These are phyloP conservation scores for Spinacia oleracea DNA, from an alignment of 179 eudicot genomes.

Conservation along the genomic window DNA sequence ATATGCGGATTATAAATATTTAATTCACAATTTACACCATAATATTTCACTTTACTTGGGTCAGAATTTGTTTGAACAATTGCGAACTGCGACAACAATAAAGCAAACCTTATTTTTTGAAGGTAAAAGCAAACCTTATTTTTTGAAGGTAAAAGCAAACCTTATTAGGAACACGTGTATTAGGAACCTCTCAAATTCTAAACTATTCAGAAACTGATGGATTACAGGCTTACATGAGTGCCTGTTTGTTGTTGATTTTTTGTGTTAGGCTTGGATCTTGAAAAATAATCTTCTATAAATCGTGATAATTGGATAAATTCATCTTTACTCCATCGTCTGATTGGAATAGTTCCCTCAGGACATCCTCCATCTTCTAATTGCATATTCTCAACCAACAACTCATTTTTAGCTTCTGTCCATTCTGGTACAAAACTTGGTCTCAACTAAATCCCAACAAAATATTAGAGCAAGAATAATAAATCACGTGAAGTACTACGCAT, in stretches of 20 bases:
- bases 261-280: not conserved
- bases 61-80: not conserved
- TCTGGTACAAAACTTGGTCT: constrained; percentile 10
- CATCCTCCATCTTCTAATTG: not conserved
- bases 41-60: not conserved
- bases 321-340: constrained; percentile 2
- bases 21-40: not conserved
- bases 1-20: not conserved
- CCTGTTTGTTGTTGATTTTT: not conserved
- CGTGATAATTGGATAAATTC: not conserved
- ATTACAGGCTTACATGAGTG: not conserved
- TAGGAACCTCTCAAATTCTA: too few species aligned
- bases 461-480: not conserved
- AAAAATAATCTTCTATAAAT: constrained; percentile 1
- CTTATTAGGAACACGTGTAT: too few species aligned
- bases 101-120: not conserved
- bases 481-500: too few species aligned
- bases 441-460: not conserved
- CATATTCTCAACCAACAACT: not conserved
- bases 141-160: too few species aligned
- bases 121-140: too few species aligned
- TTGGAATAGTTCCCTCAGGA: constrained; percentile 6
- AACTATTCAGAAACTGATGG: too few species aligned
- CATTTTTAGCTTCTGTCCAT: not conserved
- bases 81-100: not conserved